A percentile compares a stretch with the other conserved stretches of the same genome.
phyloP scores from a whole-genome alignment of 805 yeast species.

The Candida golubevii region DNA sequence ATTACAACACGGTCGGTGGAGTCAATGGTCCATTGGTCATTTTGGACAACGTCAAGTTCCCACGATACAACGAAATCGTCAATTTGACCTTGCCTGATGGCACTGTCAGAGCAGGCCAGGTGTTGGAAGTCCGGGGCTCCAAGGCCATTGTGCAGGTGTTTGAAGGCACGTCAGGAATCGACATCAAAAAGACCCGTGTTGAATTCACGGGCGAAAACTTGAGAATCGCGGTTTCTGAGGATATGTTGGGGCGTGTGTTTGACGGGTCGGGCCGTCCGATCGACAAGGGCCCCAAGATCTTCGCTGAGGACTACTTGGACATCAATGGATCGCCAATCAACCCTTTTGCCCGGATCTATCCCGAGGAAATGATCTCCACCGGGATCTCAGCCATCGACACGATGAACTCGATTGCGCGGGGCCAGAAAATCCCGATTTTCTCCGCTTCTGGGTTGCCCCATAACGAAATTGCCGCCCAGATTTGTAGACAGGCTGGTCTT shows the following conservation, averaged over 20 bases:
- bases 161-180: constrained; percentile 98
- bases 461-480: constrained; percentile 99
- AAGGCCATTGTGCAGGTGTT: constrained; percentile 98
- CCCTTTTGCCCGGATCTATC: constrained; percentile 97
- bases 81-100: constrained; percentile 97
- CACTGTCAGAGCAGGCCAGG: constrained; percentile 92
- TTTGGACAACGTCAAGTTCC: constrained; percentile 45
- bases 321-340: constrained; percentile 98
- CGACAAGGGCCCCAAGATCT: constrained; percentile 96
- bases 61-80: constrained; percentile 92
- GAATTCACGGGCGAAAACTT: constrained; percentile 95
- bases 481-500: constrained; percentile 98
- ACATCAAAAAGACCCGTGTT: constrained; percentile 94
- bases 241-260: constrained; percentile 94
- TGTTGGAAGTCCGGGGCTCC: constrained; percentile 93
- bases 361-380: constrained; percentile 99
- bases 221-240: constrained; percentile 94
- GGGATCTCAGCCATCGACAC: constrained; percentile 99
- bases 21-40: constrained; percentile 97
- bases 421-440: constrained; percentile 98
- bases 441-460: constrained; percentile 99
- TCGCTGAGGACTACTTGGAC: constrained; percentile 97
- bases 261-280: constrained; percentile 99
- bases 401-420: constrained; percentile 99
- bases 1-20: constrained; percentile 96